phyloP scores from a whole-genome alignment of 169 alveolate species.

The Prorocentrum cordatum region DNA sequence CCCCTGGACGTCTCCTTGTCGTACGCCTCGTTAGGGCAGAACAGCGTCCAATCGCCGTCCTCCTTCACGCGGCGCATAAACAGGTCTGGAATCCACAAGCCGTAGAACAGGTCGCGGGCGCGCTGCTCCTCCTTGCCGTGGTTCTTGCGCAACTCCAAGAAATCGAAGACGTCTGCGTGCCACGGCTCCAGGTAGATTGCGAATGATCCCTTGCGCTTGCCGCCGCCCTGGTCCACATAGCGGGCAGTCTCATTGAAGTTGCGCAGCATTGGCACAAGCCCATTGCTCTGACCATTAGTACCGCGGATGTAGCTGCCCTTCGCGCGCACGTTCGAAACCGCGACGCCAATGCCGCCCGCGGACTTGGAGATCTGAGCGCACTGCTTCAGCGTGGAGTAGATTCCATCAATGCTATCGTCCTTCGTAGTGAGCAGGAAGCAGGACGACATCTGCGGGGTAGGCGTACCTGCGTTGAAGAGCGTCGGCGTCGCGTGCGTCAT shows the following conservation, averaged over 20 bases:
- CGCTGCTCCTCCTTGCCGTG: slow-evolving; percentile 97
- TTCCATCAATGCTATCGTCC: slow-evolving; percentile 94
- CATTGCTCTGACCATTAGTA: slow-evolving; percentile 95
- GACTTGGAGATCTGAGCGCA: slow-evolving; percentile 93
- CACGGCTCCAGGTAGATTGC: slow-evolving; percentile 99
- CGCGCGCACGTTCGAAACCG: slow-evolving; percentile 90
- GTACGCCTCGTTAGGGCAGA: slow-evolving; percentile 95
- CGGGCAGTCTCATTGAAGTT: slow-evolving; percentile 78
- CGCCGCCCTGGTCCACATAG: slow-evolving; percentile 81
- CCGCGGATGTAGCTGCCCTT: slow-evolving; percentile 93
- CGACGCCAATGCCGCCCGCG: slow-evolving; percentile 99
- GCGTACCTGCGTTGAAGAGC: slow-evolving; percentile 94
- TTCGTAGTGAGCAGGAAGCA: slow-evolving; percentile 91
- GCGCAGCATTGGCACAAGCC: slow-evolving; percentile 97
- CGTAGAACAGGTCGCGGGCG: slow-evolving; percentile 96
- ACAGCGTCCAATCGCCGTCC: slow-evolving; percentile 87
- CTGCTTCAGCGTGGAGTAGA: slow-evolving; percentile 86
- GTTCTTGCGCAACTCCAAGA: slow-evolving; percentile 90
- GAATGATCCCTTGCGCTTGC: slow-evolving; percentile 96
- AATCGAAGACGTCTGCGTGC: slow-evolving; percentile 96
- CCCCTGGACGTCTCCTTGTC: neutral
- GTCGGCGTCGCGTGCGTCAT: slow-evolving; percentile 99
- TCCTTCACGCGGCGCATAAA: slow-evolving; percentile 96
- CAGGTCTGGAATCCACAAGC: slow-evolving; percentile 98
- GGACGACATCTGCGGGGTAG: slow-evolving; percentile 30